These are phyloP conservation scores for Fusarium tanahbumbuense DNA, from an alignment of 2,329 filamentous ascomycete species.

Conservation along the genomic window DNA sequence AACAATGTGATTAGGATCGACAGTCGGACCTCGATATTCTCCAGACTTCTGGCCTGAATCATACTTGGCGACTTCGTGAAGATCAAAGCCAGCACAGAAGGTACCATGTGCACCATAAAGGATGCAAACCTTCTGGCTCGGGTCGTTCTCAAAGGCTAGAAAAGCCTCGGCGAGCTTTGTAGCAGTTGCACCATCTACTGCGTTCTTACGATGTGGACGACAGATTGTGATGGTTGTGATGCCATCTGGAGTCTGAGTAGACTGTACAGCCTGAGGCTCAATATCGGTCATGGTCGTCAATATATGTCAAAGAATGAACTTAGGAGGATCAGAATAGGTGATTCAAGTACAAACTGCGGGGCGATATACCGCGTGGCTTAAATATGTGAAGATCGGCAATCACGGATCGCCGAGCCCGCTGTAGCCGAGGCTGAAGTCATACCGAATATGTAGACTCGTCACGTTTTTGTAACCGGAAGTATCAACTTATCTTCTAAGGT, in stretches of 20 bases:
- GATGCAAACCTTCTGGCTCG: conserved; percentile 5
- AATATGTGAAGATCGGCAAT: neutral
- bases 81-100: conserved; percentile 17
- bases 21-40: neutral
- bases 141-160: neutral
- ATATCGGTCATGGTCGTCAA: neutral
- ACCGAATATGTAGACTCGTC: neutral
- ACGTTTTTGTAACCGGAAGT: rapidly evolving
- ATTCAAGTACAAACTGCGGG: neutral
- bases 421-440: conserved; percentile 3
- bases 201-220: conserved; percentile 11
- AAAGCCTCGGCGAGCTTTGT: conserved; percentile 12
- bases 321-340: rapidly evolving
- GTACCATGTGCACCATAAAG: conserved; percentile 7
- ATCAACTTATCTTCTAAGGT: neutral
- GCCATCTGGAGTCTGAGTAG: conserved; percentile 8
- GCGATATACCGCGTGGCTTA: neutral
- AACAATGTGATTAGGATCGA: neutral
- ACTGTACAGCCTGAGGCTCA: neutral
- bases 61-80: conserved; percentile 19
- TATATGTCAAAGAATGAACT: neutral
- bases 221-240: conserved; percentile 19
- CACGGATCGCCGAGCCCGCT: neutral
- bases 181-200: conserved; percentile 11
- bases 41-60: neutral